phyloP scores from a whole-genome alignment of 2,329 filamentous ascomycete genomes.

The Epichloe brachyelytri region DNA sequence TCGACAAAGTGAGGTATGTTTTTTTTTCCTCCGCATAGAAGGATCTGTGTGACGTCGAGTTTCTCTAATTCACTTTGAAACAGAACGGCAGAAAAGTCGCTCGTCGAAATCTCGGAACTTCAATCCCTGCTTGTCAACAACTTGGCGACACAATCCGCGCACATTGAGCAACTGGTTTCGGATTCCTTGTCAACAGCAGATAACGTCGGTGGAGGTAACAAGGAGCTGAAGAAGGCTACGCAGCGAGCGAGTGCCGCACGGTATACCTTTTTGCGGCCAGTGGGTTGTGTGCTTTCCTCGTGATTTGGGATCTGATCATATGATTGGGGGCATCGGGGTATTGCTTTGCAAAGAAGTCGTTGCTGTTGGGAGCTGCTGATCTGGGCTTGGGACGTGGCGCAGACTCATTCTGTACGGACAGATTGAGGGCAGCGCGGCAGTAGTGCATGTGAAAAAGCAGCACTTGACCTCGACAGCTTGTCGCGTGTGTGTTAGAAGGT shows the following conservation, averaged over 20 bases:
- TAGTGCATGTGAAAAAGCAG: background rate
- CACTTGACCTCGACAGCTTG: no score
- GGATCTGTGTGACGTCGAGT: background rate
- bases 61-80: background rate
- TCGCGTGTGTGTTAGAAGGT: no score
- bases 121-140: constrained; percentile 83
- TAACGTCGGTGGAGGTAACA: constrained; percentile 82
- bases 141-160: constrained; percentile 70
- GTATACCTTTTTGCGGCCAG: constrained; percentile 68
- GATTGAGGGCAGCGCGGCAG: background rate
- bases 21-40: background rate
- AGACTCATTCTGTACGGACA: background rate
- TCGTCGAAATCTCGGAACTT: constrained; percentile 84
- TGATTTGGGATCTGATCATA: constrained; percentile 65
- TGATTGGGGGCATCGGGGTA: constrained; percentile 11
- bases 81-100: constrained; percentile 77
- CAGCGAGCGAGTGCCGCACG: constrained; percentile 59
- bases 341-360: background rate
- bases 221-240: constrained; percentile 74
- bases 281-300: constrained; percentile 58
- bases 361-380: background rate
- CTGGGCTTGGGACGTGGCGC: background rate
- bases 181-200: constrained; percentile 73
- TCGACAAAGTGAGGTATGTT: constrained; percentile 83
- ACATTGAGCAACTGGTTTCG: constrained; percentile 77